These are phyloP conservation scores for Thecaphora thlaspeos DNA, from an alignment of 1,284 basidiomycete species.

Conservation along the genomic window DNA sequence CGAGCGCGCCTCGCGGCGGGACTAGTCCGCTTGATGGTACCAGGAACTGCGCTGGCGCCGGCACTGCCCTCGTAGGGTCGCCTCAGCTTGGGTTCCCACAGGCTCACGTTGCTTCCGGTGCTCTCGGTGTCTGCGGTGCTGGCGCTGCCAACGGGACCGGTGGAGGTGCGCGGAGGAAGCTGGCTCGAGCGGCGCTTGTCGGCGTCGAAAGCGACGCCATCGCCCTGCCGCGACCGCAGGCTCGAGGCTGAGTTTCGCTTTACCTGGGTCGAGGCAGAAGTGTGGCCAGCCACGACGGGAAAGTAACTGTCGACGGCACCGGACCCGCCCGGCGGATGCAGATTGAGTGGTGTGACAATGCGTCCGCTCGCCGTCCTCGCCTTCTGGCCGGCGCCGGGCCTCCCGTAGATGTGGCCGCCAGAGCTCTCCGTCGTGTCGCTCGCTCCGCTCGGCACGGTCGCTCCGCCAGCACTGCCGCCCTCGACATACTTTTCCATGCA, in stretches of 20 bases:
- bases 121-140: slow-evolving; percentile 37
- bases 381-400: slow-evolving; percentile 22
- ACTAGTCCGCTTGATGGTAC: background rate
- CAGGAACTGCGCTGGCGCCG: too few species aligned
- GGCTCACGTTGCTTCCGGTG: slow-evolving; percentile 26
- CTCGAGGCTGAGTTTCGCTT: background rate
- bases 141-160: slow-evolving; percentile 24
- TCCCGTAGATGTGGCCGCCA: slow-evolving; percentile 29
- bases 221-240: background rate
- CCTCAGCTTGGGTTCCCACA: slow-evolving; percentile 37
- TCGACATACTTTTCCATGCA: slow-evolving; percentile 44
- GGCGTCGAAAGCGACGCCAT: background rate
- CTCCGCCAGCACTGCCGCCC: slow-evolving; percentile 30
- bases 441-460: slow-evolving; percentile 45
- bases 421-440: slow-evolving; percentile 50
- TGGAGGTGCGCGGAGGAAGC: slow-evolving; percentile 22
- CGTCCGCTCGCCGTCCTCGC: slow-evolving; percentile 44
- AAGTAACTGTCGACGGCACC: slow-evolving; percentile 37
- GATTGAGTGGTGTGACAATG: slow-evolving; percentile 40
- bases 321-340: slow-evolving; percentile 22
- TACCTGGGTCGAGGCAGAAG: too few species aligned
- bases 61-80: background rate
- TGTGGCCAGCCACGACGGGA: slow-evolving; percentile 3
- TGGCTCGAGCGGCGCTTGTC: background rate
- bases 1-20: background rate